Evolutionary conservation across 495 filamentous ascomycete genomes (phyloP), one percentile per base, ranked within the genome.

Genomic region (Daldinia concentrica): DNA sequence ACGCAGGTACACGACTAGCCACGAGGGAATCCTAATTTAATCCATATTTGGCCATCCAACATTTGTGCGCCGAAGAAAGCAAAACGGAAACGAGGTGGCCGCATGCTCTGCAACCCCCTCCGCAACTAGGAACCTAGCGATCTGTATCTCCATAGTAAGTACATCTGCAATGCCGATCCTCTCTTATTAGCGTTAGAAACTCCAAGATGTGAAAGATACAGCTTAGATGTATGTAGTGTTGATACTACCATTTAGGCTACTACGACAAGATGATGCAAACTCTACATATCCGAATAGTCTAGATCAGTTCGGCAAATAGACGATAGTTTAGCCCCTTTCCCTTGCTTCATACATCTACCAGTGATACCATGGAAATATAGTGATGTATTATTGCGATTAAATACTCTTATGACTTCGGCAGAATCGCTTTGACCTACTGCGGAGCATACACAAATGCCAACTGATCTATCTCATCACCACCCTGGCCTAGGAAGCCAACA

Each of bases 391-490:
- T 45, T 48, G 59, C 15, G 14, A 36, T 43, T 19, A 24, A 36
- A n/a, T 43, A 24, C 4, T 6, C 12, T 22, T 41, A 54, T 14
- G 4, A 6, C 24, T 39, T 9, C n/a, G 37, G 37, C 26, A 43
- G 43, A 15, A 45, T 39, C 29, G 11, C 9, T 39, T 39, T 24
- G 22, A 41, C 6, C 65, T 79, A 82, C 63, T 76, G 77, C 41
- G 76, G 79, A 29, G 76, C 81, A 74, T 81, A 90, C 41, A 90
- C 77, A 72, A 90, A 85, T 6, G 81, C 88, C 41, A 90, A 66
- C 72, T 85, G 82, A 76, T 90, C 88, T 51, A 91, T 69, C 77
- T 89, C 87, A 67, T 86, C 83, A 1, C 87, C 89, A 70, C 65
- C 77, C 69, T 86, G 82, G n/a, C 87, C 87, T 62, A 85, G 76